Conservation (phyloP, 345 rosid genomes). For the Stellera chamaejasme region DNA sequence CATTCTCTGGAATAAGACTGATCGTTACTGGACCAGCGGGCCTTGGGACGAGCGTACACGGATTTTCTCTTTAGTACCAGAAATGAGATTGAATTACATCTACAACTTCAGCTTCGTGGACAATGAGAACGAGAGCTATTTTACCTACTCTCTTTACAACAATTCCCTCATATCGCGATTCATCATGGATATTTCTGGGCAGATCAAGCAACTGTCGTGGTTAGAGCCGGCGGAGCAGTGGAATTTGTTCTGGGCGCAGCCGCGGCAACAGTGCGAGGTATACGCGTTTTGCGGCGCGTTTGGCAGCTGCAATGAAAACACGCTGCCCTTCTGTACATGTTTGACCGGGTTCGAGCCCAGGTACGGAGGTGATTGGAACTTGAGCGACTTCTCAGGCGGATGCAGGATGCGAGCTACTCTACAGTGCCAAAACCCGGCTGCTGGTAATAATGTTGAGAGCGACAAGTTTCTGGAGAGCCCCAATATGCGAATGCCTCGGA, state of each 20-base stretch:
- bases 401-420: conserved; percentile 40
- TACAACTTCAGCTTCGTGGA: conserved; percentile 41
- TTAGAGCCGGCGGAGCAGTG: conserved; percentile 20
- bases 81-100: conserved; percentile 47
- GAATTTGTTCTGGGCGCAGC: conserved; percentile 68
- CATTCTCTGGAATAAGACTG: conserved; percentile 43
- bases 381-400: conserved; percentile 49
- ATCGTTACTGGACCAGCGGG: conserved; percentile 58
- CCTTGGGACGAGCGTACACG: conserved; percentile 34
- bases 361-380: conserved; percentile 33
- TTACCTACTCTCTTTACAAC: conserved; percentile 40
- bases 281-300: conserved; percentile 60
- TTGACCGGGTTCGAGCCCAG: conserved; percentile 36
- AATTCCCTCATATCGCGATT: conserved; percentile 25
- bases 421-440: conserved; percentile 29
- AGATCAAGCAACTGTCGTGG: conserved; percentile 45
- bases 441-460: conserved; percentile 15
- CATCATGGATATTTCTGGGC: conserved; percentile 55
- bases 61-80: conserved; percentile 50
- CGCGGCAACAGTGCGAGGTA: conserved; percentile 65
- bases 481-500: conserved; percentile 19
- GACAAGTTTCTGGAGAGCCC: conserved; percentile 23
- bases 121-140: conserved; percentile 43
- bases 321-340: conserved; percentile 43
- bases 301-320: conserved; percentile 40